Conservation (phyloP, 2,329 filamentous ascomycete species). For the Phaeosphaeriaceae sp. region DNA sequence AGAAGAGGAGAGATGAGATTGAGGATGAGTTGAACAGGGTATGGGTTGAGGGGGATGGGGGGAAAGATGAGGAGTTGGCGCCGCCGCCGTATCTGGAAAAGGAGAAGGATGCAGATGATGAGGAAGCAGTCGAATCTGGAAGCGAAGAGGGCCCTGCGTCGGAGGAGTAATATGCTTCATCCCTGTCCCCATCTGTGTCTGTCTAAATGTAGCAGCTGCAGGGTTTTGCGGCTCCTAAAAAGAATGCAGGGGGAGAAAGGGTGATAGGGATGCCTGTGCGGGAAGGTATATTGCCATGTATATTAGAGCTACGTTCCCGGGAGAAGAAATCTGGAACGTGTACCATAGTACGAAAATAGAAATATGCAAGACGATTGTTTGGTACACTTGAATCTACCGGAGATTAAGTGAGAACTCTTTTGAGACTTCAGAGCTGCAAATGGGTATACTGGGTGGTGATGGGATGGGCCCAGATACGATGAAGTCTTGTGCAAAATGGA, state of each 20-base stretch:
- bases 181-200: background rate
- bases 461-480: too few species aligned
- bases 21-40: slow-evolving; percentile 77
- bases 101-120: slow-evolving; percentile 7
- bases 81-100: slow-evolving; percentile 45
- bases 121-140: background rate
- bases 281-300: background rate
- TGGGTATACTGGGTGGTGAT: background rate
- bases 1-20: slow-evolving; percentile 77
- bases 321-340: background rate
- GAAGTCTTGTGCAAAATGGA: too few species aligned
- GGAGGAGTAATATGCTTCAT: background rate
- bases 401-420: slow-evolving; percentile 4
- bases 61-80: slow-evolving; percentile 44
- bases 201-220: background rate
- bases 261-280: background rate
- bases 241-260: background rate
- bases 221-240: background rate
- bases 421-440: background rate
- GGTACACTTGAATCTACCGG: background rate
- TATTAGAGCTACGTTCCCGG: background rate
- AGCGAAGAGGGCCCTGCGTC: background rate
- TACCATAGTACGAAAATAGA: slow-evolving; percentile 1
- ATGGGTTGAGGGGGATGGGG: slow-evolving; percentile 57
- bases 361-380: background rate